A percentile compares a stretch with the other conserved stretches of the same genome.
These are phyloP conservation scores for Suillus spraguei DNA, from an alignment of 768 basidiomycete genomes.

Conservation along the genomic window DNA sequence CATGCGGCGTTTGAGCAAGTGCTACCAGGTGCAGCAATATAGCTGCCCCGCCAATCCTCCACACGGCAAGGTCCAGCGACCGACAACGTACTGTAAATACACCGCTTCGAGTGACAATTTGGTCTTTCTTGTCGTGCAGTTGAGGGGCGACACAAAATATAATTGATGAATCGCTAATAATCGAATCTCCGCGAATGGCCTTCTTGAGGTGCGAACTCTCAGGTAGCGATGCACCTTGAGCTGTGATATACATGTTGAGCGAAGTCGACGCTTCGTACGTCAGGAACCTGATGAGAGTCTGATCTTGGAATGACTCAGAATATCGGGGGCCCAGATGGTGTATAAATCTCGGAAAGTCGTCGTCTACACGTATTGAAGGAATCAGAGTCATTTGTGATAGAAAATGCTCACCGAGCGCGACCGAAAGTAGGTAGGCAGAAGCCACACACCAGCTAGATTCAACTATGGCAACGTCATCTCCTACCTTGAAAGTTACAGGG, in stretches of 20 bases:
- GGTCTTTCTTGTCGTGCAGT: conserved; percentile 10
- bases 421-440: conserved; percentile 62
- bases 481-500: conserved; percentile 51
- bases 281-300: conserved; percentile 66
- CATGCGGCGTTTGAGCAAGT: conserved; percentile 76
- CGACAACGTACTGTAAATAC: conserved; percentile 60
- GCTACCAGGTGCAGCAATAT: conserved; percentile 75
- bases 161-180: conserved; percentile 41
- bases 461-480: conserved; percentile 47
- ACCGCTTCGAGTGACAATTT: conserved; percentile 43
- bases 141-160: conserved; percentile 42
- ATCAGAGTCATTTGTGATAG: background rate
- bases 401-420: conserved; percentile 51
- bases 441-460: conserved; percentile 62
- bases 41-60: conserved; percentile 83
- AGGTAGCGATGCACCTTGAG: conserved; percentile 43
- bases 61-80: conserved; percentile 73
- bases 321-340: conserved; percentile 86
- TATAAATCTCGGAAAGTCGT: conserved; percentile 72
- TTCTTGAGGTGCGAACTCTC: conserved; percentile 38
- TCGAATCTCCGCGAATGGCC: conserved; percentile 43
- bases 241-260: conserved; percentile 76
- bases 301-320: conserved; percentile 74
- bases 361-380: conserved; percentile 43
- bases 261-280: conserved; percentile 88